Conservation (phyloP, 495 filamentous ascomycete genomes). For the Lophiostoma macrostomum region DNA sequence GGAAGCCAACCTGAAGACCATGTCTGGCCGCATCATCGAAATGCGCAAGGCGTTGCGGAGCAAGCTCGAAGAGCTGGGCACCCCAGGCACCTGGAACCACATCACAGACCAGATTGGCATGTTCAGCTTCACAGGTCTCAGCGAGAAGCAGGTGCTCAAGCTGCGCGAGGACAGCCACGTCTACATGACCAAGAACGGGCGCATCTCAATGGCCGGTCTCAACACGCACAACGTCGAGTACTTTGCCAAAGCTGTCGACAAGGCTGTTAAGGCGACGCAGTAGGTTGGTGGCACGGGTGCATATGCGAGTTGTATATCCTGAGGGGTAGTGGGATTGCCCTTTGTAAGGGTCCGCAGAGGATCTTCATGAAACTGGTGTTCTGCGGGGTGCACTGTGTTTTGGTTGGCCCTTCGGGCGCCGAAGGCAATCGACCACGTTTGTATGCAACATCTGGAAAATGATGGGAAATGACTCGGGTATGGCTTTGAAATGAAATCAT, state of each 20-base stretch:
- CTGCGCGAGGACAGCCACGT: slow-evolving; percentile 79
- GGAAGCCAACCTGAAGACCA: slow-evolving; percentile 87
- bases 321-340: not conserved
- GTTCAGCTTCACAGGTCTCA: slow-evolving; percentile 96
- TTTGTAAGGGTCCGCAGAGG: too few relatives aligned
- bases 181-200: slow-evolving; percentile 99
- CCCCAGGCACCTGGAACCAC: slow-evolving; percentile 91
- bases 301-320: not conserved
- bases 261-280: slow-evolving; percentile 67
- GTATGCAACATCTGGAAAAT: too few relatives aligned
- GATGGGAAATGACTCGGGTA: too few relatives aligned
- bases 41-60: slow-evolving; percentile 75
- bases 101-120: slow-evolving; percentile 99
- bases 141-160: slow-evolving; percentile 77
- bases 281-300: slow-evolving; percentile 11
- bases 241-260: slow-evolving; percentile 83
- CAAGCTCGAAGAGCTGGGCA: slow-evolving; percentile 76
- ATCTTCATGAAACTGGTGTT: too few relatives aligned
- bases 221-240: slow-evolving; percentile 92
- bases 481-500: too few relatives aligned
- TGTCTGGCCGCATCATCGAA: slow-evolving; percentile 88
- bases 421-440: too few relatives aligned
- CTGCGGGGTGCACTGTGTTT: too few relatives aligned
- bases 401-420: too few relatives aligned
- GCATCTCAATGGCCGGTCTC: slow-evolving; percentile 91